Conservation (phyloP, 257 asterid species). For the Nicotiana noctiflora region DNA sequence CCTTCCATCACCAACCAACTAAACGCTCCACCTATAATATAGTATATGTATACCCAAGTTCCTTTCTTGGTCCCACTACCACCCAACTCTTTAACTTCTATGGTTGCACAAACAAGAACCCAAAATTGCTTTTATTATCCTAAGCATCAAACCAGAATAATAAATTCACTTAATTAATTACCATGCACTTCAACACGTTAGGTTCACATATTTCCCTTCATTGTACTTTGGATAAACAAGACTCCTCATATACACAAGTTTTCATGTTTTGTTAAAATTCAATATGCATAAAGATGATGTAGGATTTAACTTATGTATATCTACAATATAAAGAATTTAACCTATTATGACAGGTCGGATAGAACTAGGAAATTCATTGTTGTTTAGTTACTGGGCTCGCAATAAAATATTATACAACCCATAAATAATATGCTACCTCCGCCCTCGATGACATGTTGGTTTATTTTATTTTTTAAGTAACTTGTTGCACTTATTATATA, state of each 20-base stretch:
- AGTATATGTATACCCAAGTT: slow-evolving; percentile 6
- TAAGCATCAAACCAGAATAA: slow-evolving; percentile 22
- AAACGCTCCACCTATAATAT: slow-evolving; percentile 40
- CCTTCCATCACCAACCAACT: slow-evolving; percentile 30
- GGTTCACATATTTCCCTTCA: slow-evolving; percentile 15
- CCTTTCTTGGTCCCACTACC: slow-evolving; percentile 39
- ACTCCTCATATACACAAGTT: no score
- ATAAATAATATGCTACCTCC: no score
- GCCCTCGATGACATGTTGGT: no score
- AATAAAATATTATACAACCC: no score
- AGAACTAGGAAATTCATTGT: neutral
- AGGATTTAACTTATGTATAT: neutral
- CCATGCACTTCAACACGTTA: slow-evolving; percentile 34
- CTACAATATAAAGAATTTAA: neutral
- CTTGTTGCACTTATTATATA: neutral
- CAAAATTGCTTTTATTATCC: slow-evolving; percentile 27
- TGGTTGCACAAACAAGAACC: slow-evolving; percentile 35
- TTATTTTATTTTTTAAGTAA: neutral
- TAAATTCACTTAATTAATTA: neutral
- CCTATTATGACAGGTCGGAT: fast-evolving
- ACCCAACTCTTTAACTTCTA: slow-evolving; percentile 61
- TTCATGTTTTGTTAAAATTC: neutral
- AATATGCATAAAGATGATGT: no score
- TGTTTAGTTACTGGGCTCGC: no score
- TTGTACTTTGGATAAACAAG: neutral